A percentile compares a stretch with the other conserved stretches of the same genome.
phyloP scores from a whole-genome alignment of 2,329 filamentous ascomycete genomes.

The Monilinia fructigena region DNA sequence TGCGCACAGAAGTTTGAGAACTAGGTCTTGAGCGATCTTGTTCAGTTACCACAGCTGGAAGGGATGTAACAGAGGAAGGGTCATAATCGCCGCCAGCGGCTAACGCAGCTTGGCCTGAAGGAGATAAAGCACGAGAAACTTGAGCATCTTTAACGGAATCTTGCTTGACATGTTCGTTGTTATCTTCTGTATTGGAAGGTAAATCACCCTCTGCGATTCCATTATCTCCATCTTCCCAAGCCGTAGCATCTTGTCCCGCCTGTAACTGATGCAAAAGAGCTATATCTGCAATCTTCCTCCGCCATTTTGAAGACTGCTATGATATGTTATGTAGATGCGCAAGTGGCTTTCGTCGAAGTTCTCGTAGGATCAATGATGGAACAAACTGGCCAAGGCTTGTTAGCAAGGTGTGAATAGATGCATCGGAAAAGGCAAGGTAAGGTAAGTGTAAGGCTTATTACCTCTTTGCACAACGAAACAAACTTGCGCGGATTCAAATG shows the following conservation, averaged over 20 bases:
- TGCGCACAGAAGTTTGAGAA: slow-evolving; percentile 38
- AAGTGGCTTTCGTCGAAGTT: not conserved
- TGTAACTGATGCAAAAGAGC: slow-evolving; percentile 42
- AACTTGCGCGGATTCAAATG: slow-evolving; percentile 10
- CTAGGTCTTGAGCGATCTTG: slow-evolving; percentile 38
- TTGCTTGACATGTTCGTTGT: slow-evolving; percentile 41
- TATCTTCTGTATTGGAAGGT: slow-evolving; percentile 42
- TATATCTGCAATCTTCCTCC: slow-evolving; percentile 42
- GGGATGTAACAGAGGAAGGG: slow-evolving; percentile 38
- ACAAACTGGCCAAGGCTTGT: not conserved
- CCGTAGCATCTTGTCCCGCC: slow-evolving; percentile 39
- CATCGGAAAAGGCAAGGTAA: not conserved
- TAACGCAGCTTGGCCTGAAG: slow-evolving; percentile 37
- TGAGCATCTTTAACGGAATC: slow-evolving; percentile 42
- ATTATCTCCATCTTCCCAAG: slow-evolving; percentile 37
- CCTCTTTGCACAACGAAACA: not conserved
- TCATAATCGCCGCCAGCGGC: slow-evolving; percentile 40
- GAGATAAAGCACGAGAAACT: slow-evolving; percentile 42
- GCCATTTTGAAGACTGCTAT: slow-evolving; percentile 34
- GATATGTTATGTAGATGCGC: slow-evolving; percentile 14
- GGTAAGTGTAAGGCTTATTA: not conserved
- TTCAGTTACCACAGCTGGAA: slow-evolving; percentile 36
- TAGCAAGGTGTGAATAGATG: not conserved
- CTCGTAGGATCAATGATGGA: not conserved
- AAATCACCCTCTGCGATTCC: slow-evolving; percentile 36